Evolutionary conservation across 2,329 filamentous ascomycete genomes (phyloP), one percentile per base, ranked within the genome.

Genomic region (Aureobasidium sp.): DNA sequence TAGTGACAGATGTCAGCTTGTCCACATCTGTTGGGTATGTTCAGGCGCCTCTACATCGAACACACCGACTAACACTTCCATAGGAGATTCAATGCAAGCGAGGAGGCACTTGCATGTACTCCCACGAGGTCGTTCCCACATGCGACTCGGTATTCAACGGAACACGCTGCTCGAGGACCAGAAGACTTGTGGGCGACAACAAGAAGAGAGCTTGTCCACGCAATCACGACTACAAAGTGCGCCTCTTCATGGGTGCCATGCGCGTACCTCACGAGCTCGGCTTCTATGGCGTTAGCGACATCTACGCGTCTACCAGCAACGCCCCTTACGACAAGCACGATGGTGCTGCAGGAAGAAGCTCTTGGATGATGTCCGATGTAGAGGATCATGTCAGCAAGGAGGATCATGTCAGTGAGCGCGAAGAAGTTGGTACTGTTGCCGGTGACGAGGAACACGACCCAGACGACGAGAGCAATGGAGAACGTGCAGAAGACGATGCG

Each of bases 191-290:
- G 2, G 19, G 23, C 15, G 29, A 46, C 29, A 25, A 55, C 53
- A 57, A 33, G 19, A 57, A 27, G 27, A 25, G 8, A n/a, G 37
- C 38, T 15, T 58, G 55, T 29, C 21, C 27, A 29, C 35, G 37
- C 13, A 49, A 58, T 17, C 55, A 57, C n/a, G 40, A 57, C n/a
- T n/a, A 35, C 54, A 57, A 57, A 9, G 31, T 27, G 5, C 42
- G 54, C 13, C 29, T 57, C 10, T 57, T 57, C 42, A 57, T 57
- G 54, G 31, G 31, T 15, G 29, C 54, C 3, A 37, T 57, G 54
- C 42, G 42, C 31, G 33, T 27, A 9, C 29, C 54, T n/a, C 54
- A 46, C 42, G 31, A 35, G 19, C 54, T 57, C 4, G 54, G 54
- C n/a, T 46, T 57, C 21, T 57, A 46, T 17, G 29, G 54, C 5